Conservation (phyloP, 805 yeast species). For the Ogataea pini region DNA sequence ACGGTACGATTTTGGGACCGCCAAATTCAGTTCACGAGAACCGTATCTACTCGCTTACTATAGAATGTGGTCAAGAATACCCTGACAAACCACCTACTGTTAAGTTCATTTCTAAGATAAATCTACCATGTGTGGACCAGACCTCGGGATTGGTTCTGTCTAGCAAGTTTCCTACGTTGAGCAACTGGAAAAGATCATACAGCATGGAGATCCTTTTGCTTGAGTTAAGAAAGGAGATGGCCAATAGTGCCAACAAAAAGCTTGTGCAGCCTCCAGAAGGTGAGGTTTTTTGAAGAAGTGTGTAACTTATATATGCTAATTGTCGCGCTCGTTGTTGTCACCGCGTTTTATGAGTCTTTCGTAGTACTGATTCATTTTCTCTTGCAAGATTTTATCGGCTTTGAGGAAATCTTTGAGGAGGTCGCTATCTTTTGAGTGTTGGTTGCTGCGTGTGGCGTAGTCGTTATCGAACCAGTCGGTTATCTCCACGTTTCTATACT, state of each 20-base stretch:
- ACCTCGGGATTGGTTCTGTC: constrained; percentile 56
- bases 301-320: neutral
- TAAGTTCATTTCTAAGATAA: constrained; percentile 77
- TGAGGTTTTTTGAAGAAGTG: constrained; percentile 40
- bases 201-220: constrained; percentile 91
- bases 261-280: constrained; percentile 93
- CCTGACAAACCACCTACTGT: constrained; percentile 91
- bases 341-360: constrained; percentile 17
- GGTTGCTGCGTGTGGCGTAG: constrained; percentile 12
- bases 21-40: constrained; percentile 84
- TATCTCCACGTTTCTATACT: constrained; percentile 39
- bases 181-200: constrained; percentile 85
- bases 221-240: constrained; percentile 91
- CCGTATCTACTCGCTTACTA: constrained; percentile 80
- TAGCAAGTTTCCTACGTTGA: constrained; percentile 62
- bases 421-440: constrained; percentile 7
- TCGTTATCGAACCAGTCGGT: constrained; percentile 40
- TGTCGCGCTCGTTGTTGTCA: constrained; percentile 6
- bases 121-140: constrained; percentile 86
- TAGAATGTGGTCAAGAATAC: constrained; percentile 79
- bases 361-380: constrained; percentile 32
- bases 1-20: constrained; percentile 97
- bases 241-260: constrained; percentile 75
- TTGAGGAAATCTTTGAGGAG: constrained; percentile 31
- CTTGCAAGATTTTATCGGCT: constrained; percentile 34